These are phyloP conservation scores for Syzygium malaccense DNA, from an alignment of 441 rosid genomes.

Conservation along the genomic window DNA sequence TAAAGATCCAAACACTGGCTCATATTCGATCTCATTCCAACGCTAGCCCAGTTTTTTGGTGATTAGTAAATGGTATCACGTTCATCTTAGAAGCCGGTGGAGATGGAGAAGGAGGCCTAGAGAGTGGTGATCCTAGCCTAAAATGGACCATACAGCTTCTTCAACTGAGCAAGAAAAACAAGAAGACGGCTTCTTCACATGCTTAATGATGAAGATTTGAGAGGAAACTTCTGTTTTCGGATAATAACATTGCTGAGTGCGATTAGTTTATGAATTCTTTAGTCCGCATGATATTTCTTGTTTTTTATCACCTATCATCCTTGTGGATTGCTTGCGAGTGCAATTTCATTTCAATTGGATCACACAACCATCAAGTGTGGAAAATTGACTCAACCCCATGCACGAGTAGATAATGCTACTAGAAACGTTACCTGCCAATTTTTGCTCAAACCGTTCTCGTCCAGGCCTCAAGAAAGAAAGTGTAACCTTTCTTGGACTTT, in stretches of 20 bases:
- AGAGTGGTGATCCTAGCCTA: not conserved
- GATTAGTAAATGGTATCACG: not conserved
- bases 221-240: not conserved
- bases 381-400: not conserved
- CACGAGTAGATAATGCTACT: not conserved
- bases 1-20: constrained; percentile 90
- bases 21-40: constrained; percentile 83
- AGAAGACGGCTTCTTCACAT: not conserved
- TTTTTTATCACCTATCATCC: not conserved
- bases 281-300: not conserved
- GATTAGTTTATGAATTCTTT: not conserved
- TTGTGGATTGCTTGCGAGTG: not conserved
- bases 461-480: not conserved
- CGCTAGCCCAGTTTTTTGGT: constrained; percentile 19
- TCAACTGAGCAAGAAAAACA: not conserved
- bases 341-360: not conserved
- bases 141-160: not conserved
- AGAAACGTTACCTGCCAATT: not conserved
- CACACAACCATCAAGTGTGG: not conserved
- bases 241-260: not conserved
- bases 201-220: not conserved
- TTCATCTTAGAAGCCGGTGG: not conserved
- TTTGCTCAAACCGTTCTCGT: not conserved
- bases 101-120: not conserved
- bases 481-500: not conserved